Conservation (phyloP, 2,329 filamentous ascomycete species). For the Arthrinium puccinioides region DNA sequence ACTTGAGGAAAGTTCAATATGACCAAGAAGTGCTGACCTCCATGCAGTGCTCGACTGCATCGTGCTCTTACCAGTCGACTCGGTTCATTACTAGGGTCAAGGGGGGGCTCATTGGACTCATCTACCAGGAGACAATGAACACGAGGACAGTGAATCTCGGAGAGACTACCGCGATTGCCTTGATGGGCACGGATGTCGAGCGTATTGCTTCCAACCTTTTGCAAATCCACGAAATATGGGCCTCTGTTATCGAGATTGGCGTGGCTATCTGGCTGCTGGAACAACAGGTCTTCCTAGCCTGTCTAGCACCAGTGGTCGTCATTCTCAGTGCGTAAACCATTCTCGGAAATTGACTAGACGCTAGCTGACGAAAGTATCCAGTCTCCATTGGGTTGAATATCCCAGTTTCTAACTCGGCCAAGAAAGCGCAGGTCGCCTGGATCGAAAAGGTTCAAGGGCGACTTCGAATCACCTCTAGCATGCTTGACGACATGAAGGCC, state of each 20-base stretch:
- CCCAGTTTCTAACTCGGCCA: neutral
- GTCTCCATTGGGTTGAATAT: neutral
- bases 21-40: neutral
- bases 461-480: conserved; percentile 7
- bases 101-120: conserved; percentile 1
- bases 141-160: neutral
- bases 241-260: neutral
- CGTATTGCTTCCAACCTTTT: neutral
- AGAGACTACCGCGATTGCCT: conserved; percentile 4
- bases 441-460: conserved; percentile 7
- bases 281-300: conserved; percentile 4
- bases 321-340: conserved; percentile 1
- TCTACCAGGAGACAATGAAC: conserved; percentile 3
- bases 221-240: neutral
- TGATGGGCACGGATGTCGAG: conserved; percentile 5
- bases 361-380: conserved; percentile 9
- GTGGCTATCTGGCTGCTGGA: conserved; percentile 5
- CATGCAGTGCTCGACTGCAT: neutral
- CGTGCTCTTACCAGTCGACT: neutral
- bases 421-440: conserved; percentile 6
- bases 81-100: conserved; percentile 5
- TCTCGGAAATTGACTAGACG: neutral
- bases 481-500: conserved; percentile 9
- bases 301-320: conserved; percentile 5
- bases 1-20: neutral